Conservation (phyloP, 352 stramenopile genomes). For the Thalassiosira mediterranea region DNA sequence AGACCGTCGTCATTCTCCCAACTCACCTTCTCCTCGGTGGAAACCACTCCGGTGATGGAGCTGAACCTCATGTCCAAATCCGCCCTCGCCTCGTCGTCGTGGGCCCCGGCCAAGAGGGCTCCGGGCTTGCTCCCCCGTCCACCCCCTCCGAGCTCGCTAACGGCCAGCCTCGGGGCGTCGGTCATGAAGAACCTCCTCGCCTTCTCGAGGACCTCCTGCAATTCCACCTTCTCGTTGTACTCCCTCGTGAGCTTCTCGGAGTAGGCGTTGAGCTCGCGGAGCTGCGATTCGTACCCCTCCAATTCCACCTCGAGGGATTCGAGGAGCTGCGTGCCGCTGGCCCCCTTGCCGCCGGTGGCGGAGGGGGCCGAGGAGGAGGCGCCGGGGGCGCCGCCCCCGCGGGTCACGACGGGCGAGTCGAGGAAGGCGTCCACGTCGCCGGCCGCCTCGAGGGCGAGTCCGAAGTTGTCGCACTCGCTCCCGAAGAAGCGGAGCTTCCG, state of each 20-base stretch:
- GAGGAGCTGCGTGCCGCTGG: constrained; percentile 84
- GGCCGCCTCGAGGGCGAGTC: constrained; percentile 80
- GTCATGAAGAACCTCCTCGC: constrained; percentile 83
- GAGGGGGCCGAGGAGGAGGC: constrained; percentile 12
- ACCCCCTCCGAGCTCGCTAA: constrained; percentile 55
- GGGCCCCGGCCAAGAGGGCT: constrained; percentile 56
- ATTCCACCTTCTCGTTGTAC: constrained; percentile 95
- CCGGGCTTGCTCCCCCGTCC: constrained; percentile 29
- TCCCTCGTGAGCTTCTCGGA: constrained; percentile 96
- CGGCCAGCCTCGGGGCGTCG: constrained; percentile 76
- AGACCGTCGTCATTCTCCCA: too few species aligned
- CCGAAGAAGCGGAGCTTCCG: constrained; percentile 97
- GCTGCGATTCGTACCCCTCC: constrained; percentile 94
- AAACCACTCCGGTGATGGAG: constrained; percentile 93
- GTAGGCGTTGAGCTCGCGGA: constrained; percentile 97
- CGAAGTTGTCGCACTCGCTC: constrained; percentile 93
- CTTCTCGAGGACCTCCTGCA: constrained; percentile 86
- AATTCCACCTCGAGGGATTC: constrained; percentile 94
- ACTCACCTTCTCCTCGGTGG: constrained; percentile 91
- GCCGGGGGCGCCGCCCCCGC: constrained; percentile 9
- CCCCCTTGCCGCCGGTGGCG: constrained; percentile 8
- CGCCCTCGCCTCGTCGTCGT: constrained; percentile 41
- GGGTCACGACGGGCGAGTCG: constrained; percentile 32
- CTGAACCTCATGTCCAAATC: constrained; percentile 90
- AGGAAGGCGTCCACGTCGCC: constrained; percentile 71